phyloP scores from a whole-genome alignment of 306 rosid species.

The Gynostemma pentaphyllum region DNA sequence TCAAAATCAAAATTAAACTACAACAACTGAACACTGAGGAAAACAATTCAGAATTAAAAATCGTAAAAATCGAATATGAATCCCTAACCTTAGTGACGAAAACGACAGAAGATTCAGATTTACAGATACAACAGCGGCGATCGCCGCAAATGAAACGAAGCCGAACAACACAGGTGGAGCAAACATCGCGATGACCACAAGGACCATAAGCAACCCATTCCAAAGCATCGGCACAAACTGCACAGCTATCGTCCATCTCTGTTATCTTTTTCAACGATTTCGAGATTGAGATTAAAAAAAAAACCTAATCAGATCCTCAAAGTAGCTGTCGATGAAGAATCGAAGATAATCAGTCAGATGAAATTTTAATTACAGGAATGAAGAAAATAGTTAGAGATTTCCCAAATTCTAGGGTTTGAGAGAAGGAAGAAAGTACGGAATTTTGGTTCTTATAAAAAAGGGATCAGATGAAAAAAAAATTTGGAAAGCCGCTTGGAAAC shows the following conservation, averaged over 20 bases:
- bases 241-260: constrained; percentile 86
- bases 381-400: neutral
- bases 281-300: neutral
- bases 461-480: neutral
- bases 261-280: constrained; percentile 4
- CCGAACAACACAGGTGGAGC: constrained; percentile 90
- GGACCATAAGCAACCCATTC: constrained; percentile 97
- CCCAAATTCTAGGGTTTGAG: constrained; percentile 1
- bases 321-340: neutral
- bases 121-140: constrained; percentile 84
- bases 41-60: neutral
- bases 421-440: neutral
- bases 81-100: constrained; percentile 69
- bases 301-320: neutral
- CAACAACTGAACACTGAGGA: neutral
- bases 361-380: neutral
- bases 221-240: constrained; percentile 85
- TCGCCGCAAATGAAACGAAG: constrained; percentile 94
- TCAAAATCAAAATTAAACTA: neutral
- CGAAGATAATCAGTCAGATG: neutral
- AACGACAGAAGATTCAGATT: constrained; percentile 47
- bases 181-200: constrained; percentile 84
- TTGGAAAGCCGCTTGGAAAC: neutral
- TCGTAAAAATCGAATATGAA: neutral
- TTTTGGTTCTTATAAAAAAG: neutral